Base-by-base conservation (phyloP, 305 asterid genomes). In the Lippia alba region DNA sequence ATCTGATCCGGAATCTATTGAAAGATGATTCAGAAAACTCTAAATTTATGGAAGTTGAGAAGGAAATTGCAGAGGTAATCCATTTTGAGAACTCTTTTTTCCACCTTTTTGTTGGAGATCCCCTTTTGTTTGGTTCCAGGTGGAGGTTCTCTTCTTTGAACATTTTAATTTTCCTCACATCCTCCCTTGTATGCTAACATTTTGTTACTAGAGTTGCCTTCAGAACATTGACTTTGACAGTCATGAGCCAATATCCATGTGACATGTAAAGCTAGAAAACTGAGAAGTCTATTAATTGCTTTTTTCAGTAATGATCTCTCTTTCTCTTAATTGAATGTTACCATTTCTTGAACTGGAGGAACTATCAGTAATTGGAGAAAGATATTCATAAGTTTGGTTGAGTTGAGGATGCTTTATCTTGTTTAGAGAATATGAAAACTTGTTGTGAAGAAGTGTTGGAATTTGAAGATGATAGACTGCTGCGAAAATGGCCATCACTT, bases 41-140 rank as follows among this genome's bases (percentile, higher is more conserved):
- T 12, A 97, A 94, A 58, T 92, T 79, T 73, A 48, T 87, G 81
- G 98, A 92, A 83, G 86, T 94, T 97, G 97, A 92, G 84, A 94
- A 89, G 84, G 99, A 92, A 84, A 98, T 94, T 44, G 79, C 40
- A n/a, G 99, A 94, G 99, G 99, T 92, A 86, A 85, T 73, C 56
- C 5, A 17, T 51, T 76, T 74, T 30, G 19, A 18, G 49, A 72
- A 60, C 19, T 55, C 14, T 64, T 7, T 15, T 72, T 39, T 68
- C 17, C 39, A 6, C 46, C 9, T 17, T 24, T 34, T 17, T 71
- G 19, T 39, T 39, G 54, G 18, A 19, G 50, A 19, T n/a, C 12
- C 54, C 69, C 18, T 49, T 33, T 40, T 40, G 39, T 15, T 56
- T 18, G 12, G 9, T 57, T 40, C 18, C 20, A 16, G 46, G 33